A percentile compares a stretch with the other conserved stretches of the same genome.
These are phyloP conservation scores for Ogataea populi-albae DNA, from an alignment of 805 yeast genomes.

Conservation along the genomic window DNA sequence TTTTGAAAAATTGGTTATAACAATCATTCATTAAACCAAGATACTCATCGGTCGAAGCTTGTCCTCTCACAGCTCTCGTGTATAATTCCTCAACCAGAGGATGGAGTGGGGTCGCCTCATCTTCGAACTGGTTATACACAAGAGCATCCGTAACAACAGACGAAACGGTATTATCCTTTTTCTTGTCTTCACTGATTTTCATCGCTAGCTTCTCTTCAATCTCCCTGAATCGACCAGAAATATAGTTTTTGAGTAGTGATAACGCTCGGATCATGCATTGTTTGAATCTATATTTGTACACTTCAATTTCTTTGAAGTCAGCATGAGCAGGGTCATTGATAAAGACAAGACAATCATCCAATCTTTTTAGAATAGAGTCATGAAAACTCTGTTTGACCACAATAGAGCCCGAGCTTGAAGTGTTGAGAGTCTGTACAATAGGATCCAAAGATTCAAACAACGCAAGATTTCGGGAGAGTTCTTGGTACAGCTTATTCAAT, in stretches of 20 bases:
- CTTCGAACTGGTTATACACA: slow-evolving; percentile 60
- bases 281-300: slow-evolving; percentile 68
- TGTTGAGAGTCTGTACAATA: slow-evolving; percentile 64
- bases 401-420: slow-evolving; percentile 61
- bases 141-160: slow-evolving; percentile 58
- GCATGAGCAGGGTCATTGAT: slow-evolving; percentile 47
- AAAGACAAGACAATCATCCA: slow-evolving; percentile 69
- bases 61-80: slow-evolving; percentile 19
- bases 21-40: slow-evolving; percentile 67
- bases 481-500: slow-evolving; percentile 40
- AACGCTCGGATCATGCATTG: slow-evolving; percentile 82
- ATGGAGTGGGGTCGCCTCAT: slow-evolving; percentile 21
- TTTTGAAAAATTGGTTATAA: slow-evolving; percentile 56
- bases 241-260: slow-evolving; percentile 67
- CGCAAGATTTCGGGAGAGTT: slow-evolving; percentile 47
- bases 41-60: slow-evolving; percentile 41
- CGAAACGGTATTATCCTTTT: slow-evolving; percentile 15
- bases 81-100: slow-evolving; percentile 29
- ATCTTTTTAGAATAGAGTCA: slow-evolving; percentile 45
- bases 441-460: slow-evolving; percentile 70
- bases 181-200: slow-evolving; percentile 21
- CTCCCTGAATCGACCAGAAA: slow-evolving; percentile 42
- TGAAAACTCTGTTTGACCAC: slow-evolving; percentile 59
- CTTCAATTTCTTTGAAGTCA: slow-evolving; percentile 61
- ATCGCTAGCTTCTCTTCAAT: slow-evolving; percentile 26